Base-by-base conservation (phyloP, 495 filamentous ascomycete species). In the Podospora sp. region DNA sequence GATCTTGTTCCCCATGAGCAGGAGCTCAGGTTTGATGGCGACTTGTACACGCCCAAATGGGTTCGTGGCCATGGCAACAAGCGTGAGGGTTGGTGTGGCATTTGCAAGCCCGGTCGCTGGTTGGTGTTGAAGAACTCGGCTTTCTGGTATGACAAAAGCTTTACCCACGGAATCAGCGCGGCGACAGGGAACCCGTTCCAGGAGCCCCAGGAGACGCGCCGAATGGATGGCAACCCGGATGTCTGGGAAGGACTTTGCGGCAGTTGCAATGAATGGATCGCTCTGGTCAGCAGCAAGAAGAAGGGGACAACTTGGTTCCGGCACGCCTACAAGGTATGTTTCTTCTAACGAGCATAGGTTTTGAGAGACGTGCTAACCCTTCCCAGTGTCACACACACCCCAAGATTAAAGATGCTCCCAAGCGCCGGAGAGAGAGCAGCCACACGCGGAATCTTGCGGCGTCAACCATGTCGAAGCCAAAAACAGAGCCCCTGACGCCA, bases 141-240 rank as follows among this genome's bases (percentile, higher is more conserved):
- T 12, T 93, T 91, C 77, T 93, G 91, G 91, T 93, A 93, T 74
- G 91, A 93, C 79, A 93, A 92, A 76, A 89, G 85, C 65, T 93
- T 93, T 74, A 90, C 88, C 2, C 91, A 93, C 65, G 91, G 91
- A 35, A 91, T 93, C 71, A 91, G 90, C 72, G 90, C 90, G 27
- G 89, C 89, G 22, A 92, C 90, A 16, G 91, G 91, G 9, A 85
- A 80, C 65, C 83, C 88, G 3, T 93, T 93, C 77, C 83, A 90
- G 71, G 89, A 89, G 68, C 90, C 90, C 4, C 84, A 87, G 69
- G 84, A 91, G 72, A 90, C 87, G 21, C 80, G 91, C 29, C 79
- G 90, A 58, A 91, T 91, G 84, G 89, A 92, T 73, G 88, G 89
- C n/a, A 92, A 91, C 70, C 85, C 89, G 11, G 90, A 92, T 69